A percentile compares a stretch with the other conserved stretches of the same genome.
Evolutionary conservation across 805 yeast species (phyloP).

Genomic region (Candida dajiaensis): DNA sequence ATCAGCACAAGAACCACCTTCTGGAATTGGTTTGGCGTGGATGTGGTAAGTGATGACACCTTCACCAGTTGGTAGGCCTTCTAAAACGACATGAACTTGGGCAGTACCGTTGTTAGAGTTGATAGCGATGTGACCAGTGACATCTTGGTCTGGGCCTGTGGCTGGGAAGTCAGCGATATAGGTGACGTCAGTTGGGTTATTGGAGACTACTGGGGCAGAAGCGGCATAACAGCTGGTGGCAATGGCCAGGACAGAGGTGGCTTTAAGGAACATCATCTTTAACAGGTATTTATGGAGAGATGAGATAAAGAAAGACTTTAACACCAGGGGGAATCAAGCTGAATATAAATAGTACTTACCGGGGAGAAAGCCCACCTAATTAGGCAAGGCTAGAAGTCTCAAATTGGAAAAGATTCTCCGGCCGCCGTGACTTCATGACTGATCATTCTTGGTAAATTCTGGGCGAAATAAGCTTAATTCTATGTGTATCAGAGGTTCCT

Average conservation of each 20-base stretch:
- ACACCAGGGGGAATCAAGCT: no score
- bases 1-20: constrained; percentile 41
- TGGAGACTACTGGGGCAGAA: neutral
- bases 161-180: neutral
- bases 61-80: constrained; percentile 56
- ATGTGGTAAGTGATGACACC: constrained; percentile 65
- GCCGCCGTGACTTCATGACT: neutral
- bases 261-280: neutral
- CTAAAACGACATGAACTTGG: constrained; percentile 54
- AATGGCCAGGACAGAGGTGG: neutral
- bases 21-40: constrained; percentile 46
- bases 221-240: neutral
- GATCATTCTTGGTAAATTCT: neutral
- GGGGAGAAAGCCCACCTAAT: no score
- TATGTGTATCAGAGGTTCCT: no score
- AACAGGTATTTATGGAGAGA: neutral
- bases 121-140: neutral
- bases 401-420: neutral
- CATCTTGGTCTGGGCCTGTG: neutral
- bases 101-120: constrained; percentile 36
- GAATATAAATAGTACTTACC: no score
- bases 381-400: no score
- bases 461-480: neutral
- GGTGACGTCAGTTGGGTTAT: neutral
- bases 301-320: no score